phyloP scores from a whole-genome alignment of 306 rosid genomes.

The Vicia villosa region DNA sequence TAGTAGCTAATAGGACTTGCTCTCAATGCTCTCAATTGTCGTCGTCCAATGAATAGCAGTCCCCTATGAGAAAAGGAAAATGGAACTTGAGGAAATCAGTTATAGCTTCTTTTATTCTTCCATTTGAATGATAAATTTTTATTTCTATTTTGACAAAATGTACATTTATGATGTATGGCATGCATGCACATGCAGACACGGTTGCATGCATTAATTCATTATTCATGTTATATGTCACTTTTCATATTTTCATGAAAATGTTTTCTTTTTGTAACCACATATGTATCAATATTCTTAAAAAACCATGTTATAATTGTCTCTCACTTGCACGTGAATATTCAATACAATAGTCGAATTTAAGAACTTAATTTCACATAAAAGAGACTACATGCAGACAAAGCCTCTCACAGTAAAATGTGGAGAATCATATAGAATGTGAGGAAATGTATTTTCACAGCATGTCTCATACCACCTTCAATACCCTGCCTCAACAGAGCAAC shows the following conservation, averaged over 20 bases:
- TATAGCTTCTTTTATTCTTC: conserved; percentile 39
- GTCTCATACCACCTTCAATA: too few species aligned
- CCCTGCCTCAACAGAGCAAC: too few species aligned
- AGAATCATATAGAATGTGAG: too few species aligned
- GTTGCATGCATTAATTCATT: conserved; percentile 9
- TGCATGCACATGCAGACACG: conserved; percentile 33
- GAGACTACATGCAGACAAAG: too few species aligned
- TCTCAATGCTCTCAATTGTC: too few species aligned
- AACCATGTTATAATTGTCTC: conserved; percentile 7
- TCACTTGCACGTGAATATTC: conserved; percentile 18
- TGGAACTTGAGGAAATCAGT: conserved; percentile 18
- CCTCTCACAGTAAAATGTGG: too few species aligned
- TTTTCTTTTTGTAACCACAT: conserved; percentile 12
- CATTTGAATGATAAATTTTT: conserved; percentile 35
- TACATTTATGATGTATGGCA: conserved; percentile 36
- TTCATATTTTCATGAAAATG: neutral
- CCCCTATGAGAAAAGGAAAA: conserved; percentile 34
- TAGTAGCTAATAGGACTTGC: too few species aligned
- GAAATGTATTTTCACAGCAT: too few species aligned
- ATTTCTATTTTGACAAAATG: conserved; percentile 31
- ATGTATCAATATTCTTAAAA: neutral
- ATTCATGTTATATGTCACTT: conserved; percentile 23
- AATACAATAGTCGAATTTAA: too few species aligned
- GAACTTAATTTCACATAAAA: too few species aligned
- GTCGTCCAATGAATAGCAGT: too few species aligned